These are phyloP conservation scores for Mycena sp. DNA, from an alignment of 1,284 basidiomycete genomes.

Conservation along the genomic window DNA sequence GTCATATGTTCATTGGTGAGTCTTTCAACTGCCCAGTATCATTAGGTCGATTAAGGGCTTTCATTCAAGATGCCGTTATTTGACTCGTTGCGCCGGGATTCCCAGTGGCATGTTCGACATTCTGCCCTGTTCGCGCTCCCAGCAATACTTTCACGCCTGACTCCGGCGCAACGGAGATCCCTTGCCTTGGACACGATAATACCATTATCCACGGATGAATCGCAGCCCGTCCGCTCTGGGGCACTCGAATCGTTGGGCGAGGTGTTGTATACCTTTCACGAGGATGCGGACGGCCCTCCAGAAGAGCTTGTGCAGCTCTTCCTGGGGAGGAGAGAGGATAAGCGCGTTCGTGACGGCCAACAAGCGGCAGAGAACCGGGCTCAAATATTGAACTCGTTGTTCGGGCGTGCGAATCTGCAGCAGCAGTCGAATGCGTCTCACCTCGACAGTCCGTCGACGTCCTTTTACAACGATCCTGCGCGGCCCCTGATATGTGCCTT, in stretches of 20 bases:
- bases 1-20: constrained; percentile 73
- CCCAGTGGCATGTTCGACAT: constrained; percentile 88
- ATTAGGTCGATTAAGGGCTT: constrained; percentile 3
- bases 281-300: constrained; percentile 78
- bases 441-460: constrained; percentile 43
- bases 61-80: constrained; percentile 79
- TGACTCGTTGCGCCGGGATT: constrained; percentile 75
- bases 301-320: constrained; percentile 85
- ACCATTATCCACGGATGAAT: constrained; percentile 74
- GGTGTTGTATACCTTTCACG: constrained; percentile 86
- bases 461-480: constrained; percentile 66
- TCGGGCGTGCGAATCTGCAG: constrained; percentile 23
- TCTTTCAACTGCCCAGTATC: constrained; percentile 22
- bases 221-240: constrained; percentile 79
- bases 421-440: constrained; percentile 3
- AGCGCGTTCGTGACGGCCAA: constrained; percentile 47
- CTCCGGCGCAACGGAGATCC: constrained; percentile 59
- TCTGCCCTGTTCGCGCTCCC: constrained; percentile 91
- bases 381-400: constrained; percentile 24
- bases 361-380: constrained; percentile 34
- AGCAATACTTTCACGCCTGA: constrained; percentile 76
- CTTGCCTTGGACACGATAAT: constrained; percentile 73
- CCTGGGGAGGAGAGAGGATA: constrained; percentile 63
- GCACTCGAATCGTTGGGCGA: constrained; percentile 93
- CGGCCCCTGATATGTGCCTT: constrained; percentile 91